Conservation (phyloP, 1,139 yeast genomes). For the Kodamaea sp. region DNA sequence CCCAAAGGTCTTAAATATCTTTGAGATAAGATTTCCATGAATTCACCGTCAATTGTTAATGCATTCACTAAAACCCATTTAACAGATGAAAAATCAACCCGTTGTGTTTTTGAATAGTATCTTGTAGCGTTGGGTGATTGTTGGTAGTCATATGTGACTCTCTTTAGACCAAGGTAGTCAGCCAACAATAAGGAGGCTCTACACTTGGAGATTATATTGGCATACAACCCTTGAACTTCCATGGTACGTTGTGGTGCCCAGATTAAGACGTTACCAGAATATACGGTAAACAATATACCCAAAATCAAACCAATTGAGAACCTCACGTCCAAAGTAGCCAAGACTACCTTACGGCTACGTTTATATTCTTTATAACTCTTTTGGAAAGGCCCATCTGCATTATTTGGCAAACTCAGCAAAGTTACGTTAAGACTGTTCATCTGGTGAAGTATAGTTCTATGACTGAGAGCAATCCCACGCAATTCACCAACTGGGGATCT, state of each 20-base stretch:
- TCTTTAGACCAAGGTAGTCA: constrained; percentile 86
- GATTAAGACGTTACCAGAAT: constrained; percentile 75
- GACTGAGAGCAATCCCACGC: constrained; percentile 91
- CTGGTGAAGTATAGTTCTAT: constrained; percentile 82
- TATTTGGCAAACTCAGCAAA: constrained; percentile 58
- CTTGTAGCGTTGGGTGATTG: constrained; percentile 84
- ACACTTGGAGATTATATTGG: constrained; percentile 68
- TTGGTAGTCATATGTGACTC: constrained; percentile 91
- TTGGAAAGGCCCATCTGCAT: constrained; percentile 36
- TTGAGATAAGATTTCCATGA: constrained; percentile 84
- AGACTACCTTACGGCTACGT: constrained; percentile 34
- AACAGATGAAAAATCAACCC: constrained; percentile 75
- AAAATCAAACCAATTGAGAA: constrained; percentile 84
- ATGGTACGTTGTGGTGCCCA: constrained; percentile 78
- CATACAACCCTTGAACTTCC: constrained; percentile 84
- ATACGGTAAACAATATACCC: constrained; percentile 77
- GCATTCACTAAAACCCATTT: constrained; percentile 91
- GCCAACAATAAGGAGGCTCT: constrained; percentile 73
- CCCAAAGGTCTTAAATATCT: constrained; percentile 92
- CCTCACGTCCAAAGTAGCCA: constrained; percentile 82
- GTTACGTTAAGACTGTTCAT: constrained; percentile 73
- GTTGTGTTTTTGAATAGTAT: constrained; percentile 69
- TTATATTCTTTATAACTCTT: constrained; percentile 27
- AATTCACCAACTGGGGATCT: constrained; percentile 88
- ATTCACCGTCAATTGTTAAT: constrained; percentile 90